phyloP scores from a whole-genome alignment of 2,329 filamentous ascomycete genomes.

The Fusarium sp. region DNA sequence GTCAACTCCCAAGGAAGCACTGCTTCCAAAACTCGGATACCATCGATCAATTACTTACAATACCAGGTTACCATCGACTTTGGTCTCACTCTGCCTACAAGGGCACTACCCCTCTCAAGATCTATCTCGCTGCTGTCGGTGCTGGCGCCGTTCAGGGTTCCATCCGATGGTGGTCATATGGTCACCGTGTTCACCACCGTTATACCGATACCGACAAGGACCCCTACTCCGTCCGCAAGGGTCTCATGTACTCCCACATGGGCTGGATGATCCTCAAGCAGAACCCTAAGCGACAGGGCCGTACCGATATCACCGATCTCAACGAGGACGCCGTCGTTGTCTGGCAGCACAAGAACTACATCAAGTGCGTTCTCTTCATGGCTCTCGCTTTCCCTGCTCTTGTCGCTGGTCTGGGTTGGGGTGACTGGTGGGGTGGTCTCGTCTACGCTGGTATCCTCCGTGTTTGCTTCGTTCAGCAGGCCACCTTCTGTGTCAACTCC shows the following conservation, averaged over 20 bases:
- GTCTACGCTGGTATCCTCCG: constrained; percentile 86
- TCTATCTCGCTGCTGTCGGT: constrained; percentile 83
- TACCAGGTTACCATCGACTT: constrained; percentile 66
- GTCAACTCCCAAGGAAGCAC: constrained; percentile 36
- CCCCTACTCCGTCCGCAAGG: constrained; percentile 90
- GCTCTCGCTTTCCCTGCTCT: constrained; percentile 77
- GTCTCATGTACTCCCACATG: constrained; percentile 78
- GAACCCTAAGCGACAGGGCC: constrained; percentile 87
- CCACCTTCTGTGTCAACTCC: constrained; percentile 93
- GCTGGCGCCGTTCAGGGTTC: constrained; percentile 87
- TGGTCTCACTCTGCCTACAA: constrained; percentile 90
- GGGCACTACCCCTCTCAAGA: constrained; percentile 76
- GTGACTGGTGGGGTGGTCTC: constrained; percentile 82
- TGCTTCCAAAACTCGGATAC: not conserved
- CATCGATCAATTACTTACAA: not conserved
- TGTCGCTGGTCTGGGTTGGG: constrained; percentile 80
- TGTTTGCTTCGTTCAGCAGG: constrained; percentile 90
- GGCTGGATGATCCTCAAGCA: constrained; percentile 96
- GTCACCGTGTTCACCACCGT: constrained; percentile 87
- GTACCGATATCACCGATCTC: constrained; percentile 86
- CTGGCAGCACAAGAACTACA: constrained; percentile 88
- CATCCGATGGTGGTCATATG: constrained; percentile 87
- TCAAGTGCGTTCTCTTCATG: constrained; percentile 81
- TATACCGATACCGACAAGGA: constrained; percentile 95
- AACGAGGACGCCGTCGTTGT: constrained; percentile 87